Evolutionary conservation across 257 asterid genomes (phyloP).

Genomic region (Salvia miltiorrhiza): DNA sequence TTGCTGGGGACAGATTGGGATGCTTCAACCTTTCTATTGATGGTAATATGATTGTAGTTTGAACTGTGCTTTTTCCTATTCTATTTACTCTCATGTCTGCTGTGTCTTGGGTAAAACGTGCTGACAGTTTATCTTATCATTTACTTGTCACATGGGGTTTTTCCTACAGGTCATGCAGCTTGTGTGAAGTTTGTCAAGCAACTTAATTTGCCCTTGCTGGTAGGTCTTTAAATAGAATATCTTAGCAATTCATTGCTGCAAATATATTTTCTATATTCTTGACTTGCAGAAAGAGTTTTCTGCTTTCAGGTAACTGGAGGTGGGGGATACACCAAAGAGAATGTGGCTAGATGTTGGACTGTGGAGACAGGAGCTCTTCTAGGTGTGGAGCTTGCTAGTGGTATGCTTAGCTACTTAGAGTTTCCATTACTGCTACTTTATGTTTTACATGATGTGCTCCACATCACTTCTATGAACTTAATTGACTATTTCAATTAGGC

Average conservation of each 20-base stretch:
- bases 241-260: background rate
- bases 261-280: background rate
- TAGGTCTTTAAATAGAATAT: conserved; percentile 29
- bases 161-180: conserved; percentile 89
- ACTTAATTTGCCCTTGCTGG: conserved; percentile 94
- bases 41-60: conserved; percentile 66
- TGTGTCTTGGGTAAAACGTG: conserved; percentile 12
- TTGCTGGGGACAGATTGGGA: conserved; percentile 98
- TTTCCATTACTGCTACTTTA: background rate
- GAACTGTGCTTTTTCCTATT: conserved; percentile 17
- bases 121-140: conserved; percentile 10
- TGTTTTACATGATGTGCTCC: conserved; percentile 9
- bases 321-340: conserved; percentile 99
- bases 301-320: conserved; percentile 93
- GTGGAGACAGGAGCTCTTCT: conserved; percentile 92
- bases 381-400: conserved; percentile 80
- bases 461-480: background rate
- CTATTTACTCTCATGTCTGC: conserved; percentile 3
- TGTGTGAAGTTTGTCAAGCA: conserved; percentile 94
- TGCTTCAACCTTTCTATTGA: conserved; percentile 99
- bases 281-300: conserved; percentile 14
- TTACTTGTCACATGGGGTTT: background rate
- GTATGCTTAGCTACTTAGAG: conserved; percentile 33
- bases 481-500: background rate
- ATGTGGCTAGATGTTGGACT: conserved; percentile 99